Conservation (phyloP, 1,284 basidiomycete species). For the Malassezia cuniculi region DNA sequence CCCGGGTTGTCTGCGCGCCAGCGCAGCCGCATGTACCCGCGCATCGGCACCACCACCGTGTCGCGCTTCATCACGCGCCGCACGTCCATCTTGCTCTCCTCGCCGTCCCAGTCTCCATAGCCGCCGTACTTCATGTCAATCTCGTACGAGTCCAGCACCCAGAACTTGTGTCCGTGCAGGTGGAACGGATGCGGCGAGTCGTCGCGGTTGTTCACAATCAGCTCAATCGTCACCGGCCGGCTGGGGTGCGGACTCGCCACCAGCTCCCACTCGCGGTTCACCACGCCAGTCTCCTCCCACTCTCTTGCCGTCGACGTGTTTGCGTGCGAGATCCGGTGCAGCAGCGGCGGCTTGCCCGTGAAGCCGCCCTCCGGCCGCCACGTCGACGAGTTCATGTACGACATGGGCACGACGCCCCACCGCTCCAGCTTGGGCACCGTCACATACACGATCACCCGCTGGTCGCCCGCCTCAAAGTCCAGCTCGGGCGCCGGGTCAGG, state of each 20-base stretch:
- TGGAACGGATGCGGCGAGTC: conserved; percentile 50
- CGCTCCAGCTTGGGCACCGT: conserved; percentile 14
- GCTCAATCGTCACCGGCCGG: conserved; percentile 30
- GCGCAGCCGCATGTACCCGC: conserved; percentile 25
- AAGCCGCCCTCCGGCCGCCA: conserved; percentile 13
- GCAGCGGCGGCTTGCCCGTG: conserved; percentile 7
- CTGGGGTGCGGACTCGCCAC: conserved; percentile 18
- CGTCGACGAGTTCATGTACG: conserved; percentile 13
- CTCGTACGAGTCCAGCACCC: conserved; percentile 42
- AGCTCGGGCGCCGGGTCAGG: conserved; percentile 12
- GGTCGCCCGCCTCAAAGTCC: conserved; percentile 9
- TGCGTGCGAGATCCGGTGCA: conserved; percentile 4
- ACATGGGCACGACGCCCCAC: conserved; percentile 14
- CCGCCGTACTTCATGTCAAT: conserved; percentile 2
- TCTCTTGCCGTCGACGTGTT: not conserved
- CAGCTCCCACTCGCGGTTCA: conserved; percentile 11
- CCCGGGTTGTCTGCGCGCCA: conserved; percentile 31
- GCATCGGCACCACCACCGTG: conserved; percentile 22
- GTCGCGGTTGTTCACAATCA: conserved; percentile 44
- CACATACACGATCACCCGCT: conserved; percentile 8
- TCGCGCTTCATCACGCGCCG: conserved; percentile 25
- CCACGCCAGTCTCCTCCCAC: not conserved
- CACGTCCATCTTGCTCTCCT: not conserved
- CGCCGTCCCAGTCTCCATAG: conserved; percentile 6
- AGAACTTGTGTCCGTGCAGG: conserved; percentile 47